These are phyloP conservation scores for Colletotrichum tanaceti DNA, from an alignment of 2,329 filamentous ascomycete genomes.

Conservation along the genomic window DNA sequence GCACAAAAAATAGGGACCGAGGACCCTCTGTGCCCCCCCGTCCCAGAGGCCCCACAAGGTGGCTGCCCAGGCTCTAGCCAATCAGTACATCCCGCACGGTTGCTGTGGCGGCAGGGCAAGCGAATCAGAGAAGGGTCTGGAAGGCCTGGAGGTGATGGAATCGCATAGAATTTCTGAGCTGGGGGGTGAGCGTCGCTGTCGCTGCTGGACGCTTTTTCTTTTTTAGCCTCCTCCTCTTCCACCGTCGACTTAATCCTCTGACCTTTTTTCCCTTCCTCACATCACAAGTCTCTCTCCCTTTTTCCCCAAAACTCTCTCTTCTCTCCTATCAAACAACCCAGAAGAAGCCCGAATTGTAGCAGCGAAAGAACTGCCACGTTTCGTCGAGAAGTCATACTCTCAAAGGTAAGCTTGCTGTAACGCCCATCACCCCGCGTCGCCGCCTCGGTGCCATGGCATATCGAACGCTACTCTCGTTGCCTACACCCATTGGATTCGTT, in stretches of 20 bases:
- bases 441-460: conserved; percentile 16
- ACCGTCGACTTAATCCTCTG: conserved; percentile 41
- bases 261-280: conserved; percentile 33
- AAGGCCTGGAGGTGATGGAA: conserved; percentile 53
- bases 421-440: conserved; percentile 1
- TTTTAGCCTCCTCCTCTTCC: conserved; percentile 49
- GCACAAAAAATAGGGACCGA: conserved; percentile 20
- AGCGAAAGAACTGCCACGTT: conserved; percentile 44
- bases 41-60: conserved; percentile 21
- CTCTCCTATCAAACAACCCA: conserved; percentile 42
- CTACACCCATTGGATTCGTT: background rate
- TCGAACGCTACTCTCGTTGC: conserved; percentile 6
- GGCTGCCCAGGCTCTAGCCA: conserved; percentile 27
- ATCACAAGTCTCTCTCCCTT: conserved; percentile 25
- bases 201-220: conserved; percentile 46
- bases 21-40: conserved; percentile 12
- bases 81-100: conserved; percentile 40
- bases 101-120: conserved; percentile 44
- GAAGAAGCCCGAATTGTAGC: conserved; percentile 43
- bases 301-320: conserved; percentile 28
- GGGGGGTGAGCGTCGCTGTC: conserved; percentile 42
- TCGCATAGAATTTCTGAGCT: conserved; percentile 58
- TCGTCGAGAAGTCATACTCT: conserved; percentile 36
- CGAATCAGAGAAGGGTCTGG: conserved; percentile 44
- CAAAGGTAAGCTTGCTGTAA: conserved; percentile 36